Evolutionary conservation across 192 early-diverging fungal species (phyloP), one percentile per base, ranked within the genome.

Genomic region (Dissophora ornata): DNA sequence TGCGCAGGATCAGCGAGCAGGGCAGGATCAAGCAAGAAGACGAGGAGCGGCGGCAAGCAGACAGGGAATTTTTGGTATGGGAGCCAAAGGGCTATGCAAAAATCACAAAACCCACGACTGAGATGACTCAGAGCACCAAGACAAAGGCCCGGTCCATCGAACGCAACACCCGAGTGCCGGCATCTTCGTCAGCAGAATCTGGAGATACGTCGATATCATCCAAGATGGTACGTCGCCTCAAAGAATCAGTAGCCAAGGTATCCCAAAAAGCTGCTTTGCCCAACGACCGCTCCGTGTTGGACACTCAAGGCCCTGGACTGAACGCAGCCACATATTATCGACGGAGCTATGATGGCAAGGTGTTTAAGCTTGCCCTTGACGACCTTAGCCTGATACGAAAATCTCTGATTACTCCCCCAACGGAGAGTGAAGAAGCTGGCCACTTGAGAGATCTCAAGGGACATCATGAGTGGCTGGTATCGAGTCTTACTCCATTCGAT

Each of bases 21-120:
- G 73, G 73, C 7, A 30, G 64, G n/a, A 29, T 49, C 36, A 62
- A 48, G 29, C 64, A 67, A 15, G 73, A 77, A 34, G 46, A 67
- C 30, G 63, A 67, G 36, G 73, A 67, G n/a, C 48, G 57, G 28
- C 42, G 34, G 6, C 57, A 77, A 9, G 63, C 63, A 2, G 58
- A 67, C 46, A 67, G 57, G 4, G 64, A 53, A 0, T 56, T 62
- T 51, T 34, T 77, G 21, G 44, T 77, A 12, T 77, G 73, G 73
- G 73, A 77, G 34, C 73, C 73, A 26, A 77, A 77, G 38, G 73
- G 73, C 4, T 77, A 77, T 11, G 45, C 53, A 30, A 77, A 67
- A 30, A 62, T 67, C n/a, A 48, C 32, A 1, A 50, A 55, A 7
- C 24, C 13, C 3, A n/a, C 19, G 11, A 21, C 57, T 32, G n/a